These are phyloP conservation scores for Tilletia indica DNA, from an alignment of 1,284 basidiomycete genomes.

Conservation along the genomic window DNA sequence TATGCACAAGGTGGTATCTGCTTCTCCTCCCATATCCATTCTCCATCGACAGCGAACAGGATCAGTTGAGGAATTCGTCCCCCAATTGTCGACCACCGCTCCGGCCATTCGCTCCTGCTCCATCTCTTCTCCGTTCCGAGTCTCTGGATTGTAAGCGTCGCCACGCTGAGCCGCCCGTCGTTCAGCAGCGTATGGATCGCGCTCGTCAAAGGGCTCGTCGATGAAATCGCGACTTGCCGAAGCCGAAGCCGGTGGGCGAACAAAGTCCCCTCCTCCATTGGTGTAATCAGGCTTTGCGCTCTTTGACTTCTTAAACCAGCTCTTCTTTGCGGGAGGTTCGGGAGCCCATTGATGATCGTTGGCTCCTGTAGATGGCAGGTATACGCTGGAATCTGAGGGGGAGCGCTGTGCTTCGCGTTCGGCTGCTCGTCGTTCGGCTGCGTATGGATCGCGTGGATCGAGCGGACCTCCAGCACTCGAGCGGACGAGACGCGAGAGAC, in stretches of 20 bases:
- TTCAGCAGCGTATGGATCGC: slow-evolving; percentile 3
- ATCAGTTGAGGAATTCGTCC: slow-evolving; percentile 4
- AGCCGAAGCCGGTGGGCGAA: neutral
- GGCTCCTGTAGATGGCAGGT: neutral
- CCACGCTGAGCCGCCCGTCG: neutral
- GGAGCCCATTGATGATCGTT: neutral
- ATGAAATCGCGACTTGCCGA: neutral
- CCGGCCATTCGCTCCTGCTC: neutral
- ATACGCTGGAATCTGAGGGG: neutral
- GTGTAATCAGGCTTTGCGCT: too few relatives aligned
- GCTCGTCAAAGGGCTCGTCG: neutral
- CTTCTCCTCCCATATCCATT: too few relatives aligned
- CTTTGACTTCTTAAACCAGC: slow-evolving; percentile 9
- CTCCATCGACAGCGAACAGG: neutral
- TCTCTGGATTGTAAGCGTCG: neutral
- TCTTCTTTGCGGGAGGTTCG: neutral
- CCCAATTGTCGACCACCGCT: neutral
- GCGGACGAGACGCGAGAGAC: slow-evolving; percentile 10
- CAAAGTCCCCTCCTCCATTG: neutral
- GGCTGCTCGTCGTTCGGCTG: neutral
- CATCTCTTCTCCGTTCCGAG: neutral
- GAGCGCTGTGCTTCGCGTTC: neutral
- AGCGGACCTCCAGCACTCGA: neutral
- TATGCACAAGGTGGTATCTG: too few relatives aligned
- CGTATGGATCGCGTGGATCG: neutral